Base-by-base conservation (phyloP, 2,329 filamentous ascomycete genomes). In the Alternaria gansuensis region DNA sequence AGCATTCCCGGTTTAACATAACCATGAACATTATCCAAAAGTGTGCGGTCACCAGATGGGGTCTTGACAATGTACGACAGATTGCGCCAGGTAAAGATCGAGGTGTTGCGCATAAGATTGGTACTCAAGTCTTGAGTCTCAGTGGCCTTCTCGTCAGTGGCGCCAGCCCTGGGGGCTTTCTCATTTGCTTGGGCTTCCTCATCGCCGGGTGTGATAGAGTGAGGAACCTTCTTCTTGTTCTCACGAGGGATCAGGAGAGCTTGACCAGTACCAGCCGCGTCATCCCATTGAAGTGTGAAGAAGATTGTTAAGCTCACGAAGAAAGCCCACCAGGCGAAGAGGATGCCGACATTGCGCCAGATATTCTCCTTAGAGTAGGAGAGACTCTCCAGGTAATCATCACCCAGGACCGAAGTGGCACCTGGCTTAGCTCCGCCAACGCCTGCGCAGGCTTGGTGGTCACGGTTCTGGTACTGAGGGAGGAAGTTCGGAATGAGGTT, bases 61-160 rank as follows among this genome's bases (percentile, higher is more conserved):
- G 70, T 81, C 34, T 80, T 82, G 60, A 85, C 95, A 76, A 87
- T 81, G 57, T 85, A 85, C 7, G 75, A 77, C 3, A 87, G 79
- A 59, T 85, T 78, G 28, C 78, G 74, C 85, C 85, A 87, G 1
- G 90, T 93, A 56, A 96, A 91, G 0, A 90, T 81, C 0, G 86
- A 88, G 0, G 84, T 88, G 72, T 90, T 90, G 26, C 83, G 83
- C 29, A 88, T 76, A 1, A 90, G 79, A 14, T 45, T 62, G 7
- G 29, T 33, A 13, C 33, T 43, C 6, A 59, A 14, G 4, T 48
- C 43, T 4, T 51, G 23, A 2, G 48, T 31, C 3, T 26, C 29
- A 4, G 14, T 34, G 13, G 43, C 40, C 29, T 80, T 72, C 2
- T 73, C 74, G 37, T 80, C 76, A n/a, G 74, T 43, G 7, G 40